phyloP scores from a whole-genome alignment of 768 basidiomycete genomes.

The Rhizopogon vesiculosus region DNA sequence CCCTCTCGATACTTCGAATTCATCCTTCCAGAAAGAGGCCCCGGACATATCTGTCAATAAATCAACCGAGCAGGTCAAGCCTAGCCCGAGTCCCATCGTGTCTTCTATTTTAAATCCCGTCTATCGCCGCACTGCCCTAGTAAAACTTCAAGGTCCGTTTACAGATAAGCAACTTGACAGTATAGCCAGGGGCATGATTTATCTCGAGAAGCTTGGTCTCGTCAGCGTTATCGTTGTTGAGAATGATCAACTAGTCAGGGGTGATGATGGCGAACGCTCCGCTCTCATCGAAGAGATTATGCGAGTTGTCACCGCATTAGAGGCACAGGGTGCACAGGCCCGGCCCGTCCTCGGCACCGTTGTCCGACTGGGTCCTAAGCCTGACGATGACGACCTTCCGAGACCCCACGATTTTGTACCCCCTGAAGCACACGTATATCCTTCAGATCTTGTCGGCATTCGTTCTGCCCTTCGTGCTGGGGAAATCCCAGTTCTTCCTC shows the following conservation, averaged over 20 bases:
- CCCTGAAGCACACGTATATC: constrained; percentile 77
- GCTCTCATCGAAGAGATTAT: constrained; percentile 76
- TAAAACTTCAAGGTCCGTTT: constrained; percentile 97
- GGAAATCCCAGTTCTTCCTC: constrained; percentile 94
- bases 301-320: constrained; percentile 77
- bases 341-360: constrained; percentile 86
- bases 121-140: constrained; percentile 82
- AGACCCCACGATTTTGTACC: constrained; percentile 31
- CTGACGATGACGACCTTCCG: constrained; percentile 32
- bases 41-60: constrained; percentile 11
- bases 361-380: constrained; percentile 78
- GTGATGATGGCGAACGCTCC: constrained; percentile 65
- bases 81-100: constrained; percentile 46
- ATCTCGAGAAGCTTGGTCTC: constrained; percentile 92
- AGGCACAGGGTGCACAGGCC: constrained; percentile 80
- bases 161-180: constrained; percentile 90
- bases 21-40: constrained; percentile 15
- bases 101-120: constrained; percentile 83
- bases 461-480: constrained; percentile 87
- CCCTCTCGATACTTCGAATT: constrained; percentile 21
- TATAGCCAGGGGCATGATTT: constrained; percentile 89
- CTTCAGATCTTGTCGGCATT: constrained; percentile 77
- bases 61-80: constrained; percentile 32
- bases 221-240: constrained; percentile 96
- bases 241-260: constrained; percentile 67